Percentiles rank a stretch among this genome's conserved stretches.
These are phyloP conservation scores for Boletus mariae DNA, from an alignment of 1,284 basidiomycete genomes.

Conservation along the genomic window DNA sequence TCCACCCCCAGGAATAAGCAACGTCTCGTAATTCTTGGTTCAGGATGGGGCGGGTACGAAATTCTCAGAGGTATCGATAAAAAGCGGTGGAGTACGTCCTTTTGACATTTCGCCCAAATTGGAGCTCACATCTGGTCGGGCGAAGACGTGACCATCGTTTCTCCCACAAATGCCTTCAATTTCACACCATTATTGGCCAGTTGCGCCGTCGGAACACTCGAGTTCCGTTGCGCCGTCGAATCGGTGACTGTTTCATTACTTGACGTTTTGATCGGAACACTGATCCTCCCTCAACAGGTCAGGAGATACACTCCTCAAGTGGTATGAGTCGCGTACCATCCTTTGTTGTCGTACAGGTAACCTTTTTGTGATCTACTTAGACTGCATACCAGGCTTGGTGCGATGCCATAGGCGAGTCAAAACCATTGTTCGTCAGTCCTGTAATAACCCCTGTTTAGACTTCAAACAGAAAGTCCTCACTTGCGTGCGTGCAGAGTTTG, in stretches of 20 bases:
- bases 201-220: conserved; percentile 78
- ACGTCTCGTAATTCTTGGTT: conserved; percentile 76
- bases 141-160: conserved; percentile 66
- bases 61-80: conserved; percentile 63
- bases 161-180: conserved; percentile 78
- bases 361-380: conserved; percentile 32
- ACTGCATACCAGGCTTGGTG: conserved; percentile 70
- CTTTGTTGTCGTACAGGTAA: background rate
- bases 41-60: conserved; percentile 84
- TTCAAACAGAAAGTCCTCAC: conserved; percentile 58
- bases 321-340: conserved; percentile 34
- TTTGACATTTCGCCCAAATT: background rate
- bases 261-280: conserved; percentile 20
- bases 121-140: conserved; percentile 13
- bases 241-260: conserved; percentile 45
- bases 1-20: conserved; percentile 44
- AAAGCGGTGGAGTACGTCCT: conserved; percentile 57
- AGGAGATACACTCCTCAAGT: conserved; percentile 54
- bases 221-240: conserved; percentile 78
- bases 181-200: conserved; percentile 79
- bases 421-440: background rate
- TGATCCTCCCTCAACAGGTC: conserved; percentile 36
- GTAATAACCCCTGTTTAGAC: conserved; percentile 40
- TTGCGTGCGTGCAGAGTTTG: conserved; percentile 43
- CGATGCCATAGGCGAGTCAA: conserved; percentile 52